A percentile compares a stretch with the other conserved stretches of the same genome.
Conservation (phyloP, 768 basidiomycete genomes). For the Albatrellus ellisii region DNA sequence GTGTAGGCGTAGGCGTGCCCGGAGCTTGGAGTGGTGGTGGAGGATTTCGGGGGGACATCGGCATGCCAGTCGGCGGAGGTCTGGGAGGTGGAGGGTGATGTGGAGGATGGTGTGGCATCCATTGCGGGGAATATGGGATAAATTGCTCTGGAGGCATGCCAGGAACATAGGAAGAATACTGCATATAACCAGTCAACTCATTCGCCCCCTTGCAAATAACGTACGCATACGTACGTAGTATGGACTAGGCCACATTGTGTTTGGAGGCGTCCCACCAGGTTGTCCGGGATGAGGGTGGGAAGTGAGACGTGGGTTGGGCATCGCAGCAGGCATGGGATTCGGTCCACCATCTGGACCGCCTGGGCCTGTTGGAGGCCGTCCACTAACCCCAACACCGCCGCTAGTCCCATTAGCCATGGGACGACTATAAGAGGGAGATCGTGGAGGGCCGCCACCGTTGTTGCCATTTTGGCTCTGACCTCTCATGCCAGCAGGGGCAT, state of each 20-base stretch:
- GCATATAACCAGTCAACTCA: constrained; percentile 6
- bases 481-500: constrained; percentile 5
- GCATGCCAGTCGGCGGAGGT: constrained; percentile 37
- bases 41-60: constrained; percentile 60
- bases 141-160: constrained; percentile 11
- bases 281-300: constrained; percentile 44
- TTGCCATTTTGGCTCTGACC: constrained; percentile 12
- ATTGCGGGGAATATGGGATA: constrained; percentile 24
- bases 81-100: constrained; percentile 24
- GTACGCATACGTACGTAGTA: constrained; percentile 45
- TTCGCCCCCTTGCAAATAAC: constrained; percentile 3
- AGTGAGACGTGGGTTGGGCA: constrained; percentile 57
- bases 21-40: constrained; percentile 40
- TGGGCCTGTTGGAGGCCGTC: constrained; percentile 31
- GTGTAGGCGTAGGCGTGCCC: constrained; percentile 55
- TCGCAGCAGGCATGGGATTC: constrained; percentile 30
- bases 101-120: constrained; percentile 21
- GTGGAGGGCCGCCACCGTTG: constrained; percentile 23
- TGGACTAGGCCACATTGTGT: constrained; percentile 33
- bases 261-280: constrained; percentile 36
- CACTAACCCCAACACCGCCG: constrained; percentile 26
- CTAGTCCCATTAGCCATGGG: constrained; percentile 40
- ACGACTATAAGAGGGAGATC: constrained; percentile 55
- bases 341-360: too few species aligned
- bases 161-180: constrained; percentile 33